Conservation (phyloP, 106 monocot genomes). For the Platanthera zijinensis region DNA sequence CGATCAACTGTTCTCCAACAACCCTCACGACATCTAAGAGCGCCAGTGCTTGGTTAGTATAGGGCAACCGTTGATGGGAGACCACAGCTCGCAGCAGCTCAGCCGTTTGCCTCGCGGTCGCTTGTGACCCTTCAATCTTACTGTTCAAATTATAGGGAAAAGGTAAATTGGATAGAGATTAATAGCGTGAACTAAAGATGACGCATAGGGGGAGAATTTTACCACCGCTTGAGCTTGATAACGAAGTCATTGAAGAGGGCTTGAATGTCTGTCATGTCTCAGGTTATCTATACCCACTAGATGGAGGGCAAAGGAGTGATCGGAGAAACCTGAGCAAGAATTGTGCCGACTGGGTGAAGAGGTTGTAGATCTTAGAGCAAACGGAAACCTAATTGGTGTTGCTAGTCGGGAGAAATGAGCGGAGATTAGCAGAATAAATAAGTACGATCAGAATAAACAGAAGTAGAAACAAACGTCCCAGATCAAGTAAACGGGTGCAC, state of each 20-base stretch:
- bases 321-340: background rate
- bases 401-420: no score
- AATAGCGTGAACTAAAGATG: background rate
- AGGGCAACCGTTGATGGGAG: constrained; percentile 76
- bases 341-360: background rate
- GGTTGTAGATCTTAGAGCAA: no score
- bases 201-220: background rate
- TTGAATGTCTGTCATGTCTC: constrained; percentile 81
- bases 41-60: constrained; percentile 49
- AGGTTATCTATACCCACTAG: background rate
- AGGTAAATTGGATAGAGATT: background rate
- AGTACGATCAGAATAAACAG: no score
- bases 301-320: background rate
- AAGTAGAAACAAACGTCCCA: no score
- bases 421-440: no score
- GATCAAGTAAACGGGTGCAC: no score
- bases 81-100: constrained; percentile 86
- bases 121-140: constrained; percentile 94
- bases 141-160: constrained; percentile 18
- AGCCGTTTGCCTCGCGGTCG: constrained; percentile 73
- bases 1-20: constrained; percentile 77
- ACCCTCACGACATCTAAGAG: constrained; percentile 61
- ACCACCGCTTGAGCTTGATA: constrained; percentile 77
- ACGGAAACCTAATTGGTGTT: no score
- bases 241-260: constrained; percentile 73